A percentile compares a stretch with the other conserved stretches of the same genome.
Evolutionary conservation across 768 basidiomycete species (phyloP).

Genomic region (Suillus weaverae): DNA sequence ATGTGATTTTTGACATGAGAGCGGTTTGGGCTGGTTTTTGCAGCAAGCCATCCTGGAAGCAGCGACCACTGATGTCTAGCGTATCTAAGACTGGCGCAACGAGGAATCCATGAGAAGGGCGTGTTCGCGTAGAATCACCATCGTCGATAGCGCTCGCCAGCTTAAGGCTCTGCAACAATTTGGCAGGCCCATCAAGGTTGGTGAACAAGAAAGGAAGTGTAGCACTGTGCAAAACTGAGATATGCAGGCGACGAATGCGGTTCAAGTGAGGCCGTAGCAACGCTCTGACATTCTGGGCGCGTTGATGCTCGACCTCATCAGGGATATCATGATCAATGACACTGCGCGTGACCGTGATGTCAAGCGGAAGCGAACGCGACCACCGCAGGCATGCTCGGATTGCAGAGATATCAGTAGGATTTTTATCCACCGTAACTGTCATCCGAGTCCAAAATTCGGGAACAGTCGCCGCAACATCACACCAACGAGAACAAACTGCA

Average conservation of each 20-base stretch:
- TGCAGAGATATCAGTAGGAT: background rate
- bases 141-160: background rate
- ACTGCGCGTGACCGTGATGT: background rate
- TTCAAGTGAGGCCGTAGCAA: background rate
- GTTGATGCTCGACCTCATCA: background rate
- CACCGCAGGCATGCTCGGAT: constrained; percentile 4
- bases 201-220: constrained; percentile 5
- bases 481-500: constrained; percentile 20
- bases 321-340: background rate
- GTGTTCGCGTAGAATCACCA: background rate
- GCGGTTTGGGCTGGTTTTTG: background rate
- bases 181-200: background rate
- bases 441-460: constrained; percentile 20
- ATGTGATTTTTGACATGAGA: background rate
- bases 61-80: background rate
- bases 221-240: constrained; percentile 3
- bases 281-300: background rate
- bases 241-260: background rate
- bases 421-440: constrained; percentile 16
- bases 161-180: background rate
- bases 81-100: background rate
- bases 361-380: constrained; percentile 4
- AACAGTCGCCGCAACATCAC: constrained; percentile 13
- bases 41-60: background rate
- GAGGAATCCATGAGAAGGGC: background rate